Conservation (phyloP, 2,329 filamentous ascomycete genomes). For the Dactylonectria macrodidyma region DNA sequence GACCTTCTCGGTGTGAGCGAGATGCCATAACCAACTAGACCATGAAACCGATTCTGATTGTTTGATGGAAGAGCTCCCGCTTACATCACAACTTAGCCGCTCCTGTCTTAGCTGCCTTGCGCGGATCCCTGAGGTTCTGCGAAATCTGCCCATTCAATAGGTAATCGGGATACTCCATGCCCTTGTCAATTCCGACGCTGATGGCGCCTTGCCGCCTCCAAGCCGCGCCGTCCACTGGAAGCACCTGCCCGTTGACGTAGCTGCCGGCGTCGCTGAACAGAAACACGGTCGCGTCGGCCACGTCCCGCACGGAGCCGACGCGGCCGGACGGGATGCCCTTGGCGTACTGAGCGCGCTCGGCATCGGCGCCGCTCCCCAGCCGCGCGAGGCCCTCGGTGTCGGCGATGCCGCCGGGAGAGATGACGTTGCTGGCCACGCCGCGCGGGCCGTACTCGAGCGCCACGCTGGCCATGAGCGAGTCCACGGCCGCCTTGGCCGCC, state of each 20-base stretch:
- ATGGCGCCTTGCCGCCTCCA: slow-evolving; percentile 68
- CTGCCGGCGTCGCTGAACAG: slow-evolving; percentile 89
- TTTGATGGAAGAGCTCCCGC: not conserved
- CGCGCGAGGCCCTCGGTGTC: slow-evolving; percentile 87
- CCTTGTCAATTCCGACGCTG: slow-evolving; percentile 62
- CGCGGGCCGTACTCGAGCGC: slow-evolving; percentile 92
- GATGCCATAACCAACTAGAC: slow-evolving; percentile 32
- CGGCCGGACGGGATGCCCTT: slow-evolving; percentile 79
- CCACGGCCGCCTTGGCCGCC: slow-evolving; percentile 92
- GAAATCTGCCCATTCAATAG: slow-evolving; percentile 54
- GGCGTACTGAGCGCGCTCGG: slow-evolving; percentile 51
- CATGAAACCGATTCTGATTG: slow-evolving; percentile 16
- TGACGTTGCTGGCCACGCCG: slow-evolving; percentile 89
- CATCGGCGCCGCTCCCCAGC: slow-evolving; percentile 60
- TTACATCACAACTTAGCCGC: slow-evolving; percentile 59
- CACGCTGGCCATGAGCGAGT: slow-evolving; percentile 84
- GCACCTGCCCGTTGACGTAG: slow-evolving; percentile 86
- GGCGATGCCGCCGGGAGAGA: slow-evolving; percentile 88
- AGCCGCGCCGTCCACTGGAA: slow-evolving; percentile 79
- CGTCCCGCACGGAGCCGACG: slow-evolving; percentile 85
- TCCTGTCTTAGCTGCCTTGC: slow-evolving; percentile 47
- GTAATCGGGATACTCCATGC: slow-evolving; percentile 69
- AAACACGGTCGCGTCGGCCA: slow-evolving; percentile 93
- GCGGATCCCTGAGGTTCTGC: slow-evolving; percentile 51
- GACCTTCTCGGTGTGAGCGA: slow-evolving; percentile 34